Evolutionary conservation across 306 rosid species (phyloP), one percentile per base, ranked within the genome.

Genomic region (Rubus parviflorus): DNA sequence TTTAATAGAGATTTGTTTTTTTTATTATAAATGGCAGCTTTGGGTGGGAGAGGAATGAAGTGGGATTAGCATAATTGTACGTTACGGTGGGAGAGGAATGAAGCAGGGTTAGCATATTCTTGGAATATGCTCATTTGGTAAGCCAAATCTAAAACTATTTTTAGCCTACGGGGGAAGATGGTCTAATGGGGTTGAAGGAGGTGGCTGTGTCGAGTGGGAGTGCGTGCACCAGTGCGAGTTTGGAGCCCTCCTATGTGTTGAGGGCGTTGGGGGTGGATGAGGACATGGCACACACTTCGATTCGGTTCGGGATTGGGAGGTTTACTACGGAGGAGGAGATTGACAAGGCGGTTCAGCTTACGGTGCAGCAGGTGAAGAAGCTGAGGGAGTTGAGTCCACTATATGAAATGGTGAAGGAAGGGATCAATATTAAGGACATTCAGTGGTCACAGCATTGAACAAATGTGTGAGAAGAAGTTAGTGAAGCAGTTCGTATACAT

Each of bases 121-220:
- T n/a, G n/a, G n/a, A n/a, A n/a, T n/a, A n/a, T n/a, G n/a, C n/a
- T n/a, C 30, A 25, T 25, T 25, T 25, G 30, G 30, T 25, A 25
- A 25, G 30, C 30, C 30, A 25, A 25, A 25, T 25, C 30, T 25
- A 25, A 25, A 25, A 1, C 30, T 1, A 25, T 25, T 25, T 25
- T 25, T 25, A 25, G 30, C 30, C 30, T 25, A 25, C 30, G 30
- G 30, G 30, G 30, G 30, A 0, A 25, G 30, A 25, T 25, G 0
- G 30, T 25, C 89, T 95, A 38, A 95, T 95, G 98, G 98, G 98
- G 71, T 81, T 95, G 84, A 95, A 92, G 89, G 99, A 95, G 81
- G 97, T 95, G 70, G 99, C 99, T 7, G 97, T 95, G 20, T 95
- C 99, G 6, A 95, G 99, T 81, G 99, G 99, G 25, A 95, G 98